phyloP scores from a whole-genome alignment of 1,284 basidiomycete species.

The Cryptococcus neoformans region DNA sequence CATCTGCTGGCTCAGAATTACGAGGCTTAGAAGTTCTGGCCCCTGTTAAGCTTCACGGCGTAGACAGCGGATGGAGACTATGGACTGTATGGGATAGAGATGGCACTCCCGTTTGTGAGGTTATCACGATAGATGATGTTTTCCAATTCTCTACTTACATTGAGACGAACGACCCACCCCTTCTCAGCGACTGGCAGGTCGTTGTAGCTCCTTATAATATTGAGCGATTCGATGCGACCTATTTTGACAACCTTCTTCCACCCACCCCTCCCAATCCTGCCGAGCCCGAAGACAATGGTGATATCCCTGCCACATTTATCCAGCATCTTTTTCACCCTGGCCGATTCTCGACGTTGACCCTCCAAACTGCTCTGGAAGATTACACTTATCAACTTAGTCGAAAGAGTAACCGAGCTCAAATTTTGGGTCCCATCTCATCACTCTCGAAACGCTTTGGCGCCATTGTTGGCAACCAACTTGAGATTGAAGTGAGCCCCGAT shows the following conservation, averaged over 20 bases:
- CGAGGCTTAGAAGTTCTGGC: conserved; percentile 48
- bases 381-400: conserved; percentile 64
- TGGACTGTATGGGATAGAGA: conserved; percentile 50
- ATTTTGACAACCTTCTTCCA: conserved; percentile 76
- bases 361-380: conserved; percentile 73
- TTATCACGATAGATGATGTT: conserved; percentile 32
- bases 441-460: conserved; percentile 72
- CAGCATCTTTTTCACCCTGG: conserved; percentile 79
- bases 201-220: conserved; percentile 35
- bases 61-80: conserved; percentile 44
- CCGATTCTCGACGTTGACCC: conserved; percentile 75
- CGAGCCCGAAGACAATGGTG: conserved; percentile 34
- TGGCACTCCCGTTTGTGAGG: conserved; percentile 24
- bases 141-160: conserved; percentile 39
- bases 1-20: conserved; percentile 33
- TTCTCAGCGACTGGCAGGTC: conserved; percentile 38
- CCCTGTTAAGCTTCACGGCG: conserved; percentile 23
- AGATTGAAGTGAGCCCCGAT: conserved; percentile 65
- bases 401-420: conserved; percentile 9
- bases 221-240: conserved; percentile 76
- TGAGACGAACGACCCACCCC: conserved; percentile 14
- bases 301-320: conserved; percentile 67
- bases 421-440: conserved; percentile 55
- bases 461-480: conserved; percentile 81
- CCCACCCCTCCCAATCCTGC: conserved; percentile 57